These are phyloP conservation scores for Petrea volubilis DNA, from an alignment of 257 asterid genomes.

Conservation along the genomic window DNA sequence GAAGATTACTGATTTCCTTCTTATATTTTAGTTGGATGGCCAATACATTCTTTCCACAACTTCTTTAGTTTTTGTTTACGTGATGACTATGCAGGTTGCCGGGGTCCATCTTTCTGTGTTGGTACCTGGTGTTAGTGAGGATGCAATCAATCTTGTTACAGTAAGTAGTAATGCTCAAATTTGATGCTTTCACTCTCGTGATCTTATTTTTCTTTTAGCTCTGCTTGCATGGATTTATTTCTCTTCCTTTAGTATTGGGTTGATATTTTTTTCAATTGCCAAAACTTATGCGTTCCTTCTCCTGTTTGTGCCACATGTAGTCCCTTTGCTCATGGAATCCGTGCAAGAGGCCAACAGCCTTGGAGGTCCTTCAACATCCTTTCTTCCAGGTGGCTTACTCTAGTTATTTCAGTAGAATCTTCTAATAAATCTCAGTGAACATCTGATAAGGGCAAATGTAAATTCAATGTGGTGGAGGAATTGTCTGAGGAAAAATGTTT, in stretches of 20 bases:
- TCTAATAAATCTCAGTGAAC: background rate
- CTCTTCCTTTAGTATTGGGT: background rate
- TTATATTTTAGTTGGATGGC: slow-evolving; percentile 3
- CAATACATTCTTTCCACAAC: background rate
- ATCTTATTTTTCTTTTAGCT: background rate
- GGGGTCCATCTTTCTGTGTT: slow-evolving; percentile 57
- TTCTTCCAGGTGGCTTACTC: slow-evolving; percentile 71
- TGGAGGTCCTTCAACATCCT: slow-evolving; percentile 89
- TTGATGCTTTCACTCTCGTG: background rate
- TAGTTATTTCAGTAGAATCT: background rate
- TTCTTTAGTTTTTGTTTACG: background rate
- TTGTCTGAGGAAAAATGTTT: background rate
- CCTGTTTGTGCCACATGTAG: slow-evolving; percentile 39
- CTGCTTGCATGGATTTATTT: background rate
- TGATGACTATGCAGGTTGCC: slow-evolving; percentile 42
- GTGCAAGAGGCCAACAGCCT: slow-evolving; percentile 80
- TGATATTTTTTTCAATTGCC: background rate
- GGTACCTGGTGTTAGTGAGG: slow-evolving; percentile 66
- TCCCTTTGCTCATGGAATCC: slow-evolving; percentile 97
- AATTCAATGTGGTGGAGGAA: background rate
- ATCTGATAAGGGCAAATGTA: background rate
- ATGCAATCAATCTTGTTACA: slow-evolving; percentile 60
- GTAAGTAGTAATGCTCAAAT: slow-evolving; percentile 55
- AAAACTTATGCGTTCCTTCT: slow-evolving; percentile 14
- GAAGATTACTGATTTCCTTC: background rate